Evolutionary conservation across 2,329 filamentous ascomycete species (phyloP).

Genomic region (Arachnomyces sp.): DNA sequence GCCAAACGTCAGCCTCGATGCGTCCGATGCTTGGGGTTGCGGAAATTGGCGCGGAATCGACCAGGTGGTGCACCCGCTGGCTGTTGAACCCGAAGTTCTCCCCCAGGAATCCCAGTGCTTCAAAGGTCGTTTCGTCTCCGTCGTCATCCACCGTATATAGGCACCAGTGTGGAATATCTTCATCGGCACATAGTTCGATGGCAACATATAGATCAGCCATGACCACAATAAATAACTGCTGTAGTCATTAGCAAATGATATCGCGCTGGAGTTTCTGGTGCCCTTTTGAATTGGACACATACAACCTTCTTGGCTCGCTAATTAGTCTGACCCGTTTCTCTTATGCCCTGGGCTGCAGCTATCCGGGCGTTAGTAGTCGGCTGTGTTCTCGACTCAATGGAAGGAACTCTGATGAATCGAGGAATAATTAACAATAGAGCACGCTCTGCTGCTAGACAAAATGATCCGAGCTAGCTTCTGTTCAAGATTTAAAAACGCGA

Average conservation of each 20-base stretch:
- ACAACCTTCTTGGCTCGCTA: no score
- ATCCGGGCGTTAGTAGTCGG: no score
- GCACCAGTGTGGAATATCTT: constrained; percentile 3
- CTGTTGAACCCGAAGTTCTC: background rate
- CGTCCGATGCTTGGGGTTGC: constrained; percentile 1
- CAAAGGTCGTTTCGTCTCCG: background rate
- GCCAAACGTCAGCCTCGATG: constrained; percentile 5
- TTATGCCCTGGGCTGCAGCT: no score
- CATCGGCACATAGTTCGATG: background rate
- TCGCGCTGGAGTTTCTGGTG: no score
- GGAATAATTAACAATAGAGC: no score
- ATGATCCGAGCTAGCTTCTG: no score
- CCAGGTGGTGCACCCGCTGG: background rate
- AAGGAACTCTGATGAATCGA: no score
- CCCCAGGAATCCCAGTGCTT: background rate
- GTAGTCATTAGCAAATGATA: background rate
- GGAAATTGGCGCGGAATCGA: background rate
- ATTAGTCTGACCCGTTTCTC: no score
- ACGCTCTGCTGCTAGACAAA: no score
- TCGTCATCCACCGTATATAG: constrained; percentile 2
- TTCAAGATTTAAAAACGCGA: no score
- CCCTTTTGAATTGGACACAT: no score
- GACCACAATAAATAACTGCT: background rate
- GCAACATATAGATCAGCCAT: constrained; percentile 5
- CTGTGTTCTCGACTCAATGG: no score